Base-by-base conservation (phyloP, 2,329 filamentous ascomycete genomes). In the Cladosporium sp. region DNA sequence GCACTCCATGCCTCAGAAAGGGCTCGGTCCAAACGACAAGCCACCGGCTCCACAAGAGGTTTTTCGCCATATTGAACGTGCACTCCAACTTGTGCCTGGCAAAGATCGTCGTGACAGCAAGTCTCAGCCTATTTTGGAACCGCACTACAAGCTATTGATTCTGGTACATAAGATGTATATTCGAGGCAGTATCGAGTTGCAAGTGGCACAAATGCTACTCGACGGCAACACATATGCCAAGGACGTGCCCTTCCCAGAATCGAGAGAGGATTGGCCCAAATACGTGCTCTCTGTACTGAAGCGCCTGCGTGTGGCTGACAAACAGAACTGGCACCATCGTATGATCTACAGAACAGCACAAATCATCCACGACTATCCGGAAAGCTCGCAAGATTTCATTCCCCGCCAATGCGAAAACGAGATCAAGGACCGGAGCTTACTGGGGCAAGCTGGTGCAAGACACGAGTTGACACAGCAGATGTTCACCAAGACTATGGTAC, bases 311-410 rank as follows among this genome's bases (percentile, higher is more conserved):
- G 70, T 70, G 30, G 89, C 89, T 53, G 91, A 96, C 69, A 94
- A 95, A 72, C 86, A 88, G 0, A 92, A 93, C 60, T 96, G 91
- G 91, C 91, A 96, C 63, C 91, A 96, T 66, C 85, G 91, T 16
- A 90, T 96, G 71, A 88, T 89, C 47, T 84, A 85, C 62, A 83
- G 90, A 19, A 84, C 79, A 55, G 83, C 82, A 5, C 77, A 78
- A 56, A 74, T 85, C 35, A 70, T 84, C 6, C 85, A 80, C 57
- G 76, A 84, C 51, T 77, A 78, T 27, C 36, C 42, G 8, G 49
- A 52, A 18, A 15, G 76, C 16, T 43, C 45, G 3, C 46, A 47
- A 22, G 48, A 50, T 30, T 43, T 50, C 20, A 43, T 50, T 36
- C 45, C 45, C 4, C 36, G 45, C 15, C 45, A 48, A 27, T 43